A percentile compares a stretch with the other conserved stretches of the same genome.
Evolutionary conservation across 2,329 filamentous ascomycete species (phyloP).

Genomic region (Penicillium expansum): DNA sequence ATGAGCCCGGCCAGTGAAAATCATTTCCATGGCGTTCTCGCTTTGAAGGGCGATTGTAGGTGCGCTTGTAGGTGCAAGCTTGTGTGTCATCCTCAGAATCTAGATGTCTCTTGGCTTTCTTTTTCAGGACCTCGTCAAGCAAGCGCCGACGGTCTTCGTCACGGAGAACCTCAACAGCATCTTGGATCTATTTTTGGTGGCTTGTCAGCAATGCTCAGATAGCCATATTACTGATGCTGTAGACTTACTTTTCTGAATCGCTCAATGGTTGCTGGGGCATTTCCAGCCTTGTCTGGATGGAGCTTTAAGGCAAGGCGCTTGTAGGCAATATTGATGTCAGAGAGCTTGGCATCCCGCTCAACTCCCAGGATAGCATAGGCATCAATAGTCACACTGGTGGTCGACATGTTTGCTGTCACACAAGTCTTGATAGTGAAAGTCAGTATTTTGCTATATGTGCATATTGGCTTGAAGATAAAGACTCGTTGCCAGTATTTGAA

Average conservation of each 20-base stretch:
- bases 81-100: background rate
- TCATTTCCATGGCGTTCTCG: background rate
- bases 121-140: conserved; percentile 9
- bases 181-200: conserved; percentile 26
- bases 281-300: conserved; percentile 35
- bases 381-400: conserved; percentile 7
- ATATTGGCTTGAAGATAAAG: background rate
- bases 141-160: conserved; percentile 24
- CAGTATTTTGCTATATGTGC: background rate
- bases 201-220: background rate
- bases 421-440: background rate
- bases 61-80: background rate
- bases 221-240: background rate
- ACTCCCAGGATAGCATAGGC: conserved; percentile 32
- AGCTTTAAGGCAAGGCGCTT: conserved; percentile 34
- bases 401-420: conserved; percentile 6
- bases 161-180: conserved; percentile 36
- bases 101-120: background rate
- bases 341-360: conserved; percentile 21
- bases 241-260: conserved; percentile 27
- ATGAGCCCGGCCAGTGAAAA: background rate
- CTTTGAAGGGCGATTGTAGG: background rate
- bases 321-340: conserved; percentile 37
- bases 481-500: background rate
- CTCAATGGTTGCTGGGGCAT: conserved; percentile 4